phyloP scores from a whole-genome alignment of 306 rosid species.

The Glycine latifolia region DNA sequence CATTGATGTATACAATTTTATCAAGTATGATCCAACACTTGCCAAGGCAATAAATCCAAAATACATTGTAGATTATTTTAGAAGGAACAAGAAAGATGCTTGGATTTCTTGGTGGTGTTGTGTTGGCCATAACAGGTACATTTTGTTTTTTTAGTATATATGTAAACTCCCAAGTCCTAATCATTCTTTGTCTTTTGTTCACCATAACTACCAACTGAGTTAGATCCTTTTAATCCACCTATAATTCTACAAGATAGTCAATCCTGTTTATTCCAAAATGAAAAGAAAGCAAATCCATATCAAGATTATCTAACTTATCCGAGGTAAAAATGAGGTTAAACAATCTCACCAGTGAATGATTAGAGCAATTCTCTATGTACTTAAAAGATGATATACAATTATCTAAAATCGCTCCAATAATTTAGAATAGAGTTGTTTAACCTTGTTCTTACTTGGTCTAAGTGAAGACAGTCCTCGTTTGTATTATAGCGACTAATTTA shows the following conservation, averaged over 20 bases:
- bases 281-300: no score
- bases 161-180: not conserved
- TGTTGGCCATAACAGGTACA: conserved; percentile 67
- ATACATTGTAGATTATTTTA: conserved; percentile 66
- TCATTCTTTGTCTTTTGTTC: not conserved
- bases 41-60: conserved; percentile 72
- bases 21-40: conserved; percentile 68
- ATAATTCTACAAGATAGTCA: not conserved
- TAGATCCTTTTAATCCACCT: no score
- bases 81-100: conserved; percentile 71
- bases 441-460: no score
- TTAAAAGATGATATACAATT: no score
- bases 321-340: no score
- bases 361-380: no score
- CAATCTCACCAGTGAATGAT: no score
- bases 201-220: no score
- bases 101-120: conserved; percentile 93
- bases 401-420: no score
- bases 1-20: conserved; percentile 71
- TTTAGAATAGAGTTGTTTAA: no score
- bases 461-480: not conserved
- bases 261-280: no score
- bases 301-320: no score
- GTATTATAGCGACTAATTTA: conserved; percentile 28
- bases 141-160: not conserved